Conservation (phyloP, 257 asterid species). For the Oldenlandia corymbosa region DNA sequence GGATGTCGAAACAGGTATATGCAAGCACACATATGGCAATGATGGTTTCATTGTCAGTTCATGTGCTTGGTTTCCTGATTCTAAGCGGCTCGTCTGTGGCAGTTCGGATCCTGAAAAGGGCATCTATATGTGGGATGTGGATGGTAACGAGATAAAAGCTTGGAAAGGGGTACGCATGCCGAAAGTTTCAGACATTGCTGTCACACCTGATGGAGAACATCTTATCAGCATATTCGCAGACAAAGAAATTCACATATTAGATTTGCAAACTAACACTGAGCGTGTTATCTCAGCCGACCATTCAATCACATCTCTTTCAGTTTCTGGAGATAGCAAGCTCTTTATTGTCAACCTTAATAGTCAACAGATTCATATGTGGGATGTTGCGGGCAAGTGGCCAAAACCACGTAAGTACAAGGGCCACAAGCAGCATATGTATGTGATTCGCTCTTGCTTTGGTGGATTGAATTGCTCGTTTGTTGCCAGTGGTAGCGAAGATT, state of each 20-base stretch:
- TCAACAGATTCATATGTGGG: slow-evolving; percentile 97
- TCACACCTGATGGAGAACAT: slow-evolving; percentile 80
- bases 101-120: slow-evolving; percentile 85
- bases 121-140: slow-evolving; percentile 88
- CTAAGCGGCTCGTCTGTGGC: slow-evolving; percentile 84
- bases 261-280: slow-evolving; percentile 52
- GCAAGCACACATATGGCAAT: slow-evolving; percentile 72
- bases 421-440: slow-evolving; percentile 74
- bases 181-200: slow-evolving; percentile 76
- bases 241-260: slow-evolving; percentile 70
- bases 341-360: slow-evolving; percentile 84
- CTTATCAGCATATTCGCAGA: slow-evolving; percentile 75
- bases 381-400: slow-evolving; percentile 40
- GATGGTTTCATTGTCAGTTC: slow-evolving; percentile 65
- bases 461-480: slow-evolving; percentile 67
- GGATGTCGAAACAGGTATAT: slow-evolving; percentile 81
- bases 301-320: slow-evolving; percentile 72
- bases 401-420: slow-evolving; percentile 61
- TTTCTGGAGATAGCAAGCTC: slow-evolving; percentile 66
- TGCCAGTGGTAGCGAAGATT: slow-evolving; percentile 96
- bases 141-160: slow-evolving; percentile 73
- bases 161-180: slow-evolving; percentile 97
- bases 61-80: slow-evolving; percentile 98
- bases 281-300: slow-evolving; percentile 69
- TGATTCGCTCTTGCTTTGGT: slow-evolving; percentile 96